A percentile compares a stretch with the other conserved stretches of the same genome.
Evolutionary conservation across 805 yeast species (phyloP).

Genomic region (Candida palmyrensis): DNA sequence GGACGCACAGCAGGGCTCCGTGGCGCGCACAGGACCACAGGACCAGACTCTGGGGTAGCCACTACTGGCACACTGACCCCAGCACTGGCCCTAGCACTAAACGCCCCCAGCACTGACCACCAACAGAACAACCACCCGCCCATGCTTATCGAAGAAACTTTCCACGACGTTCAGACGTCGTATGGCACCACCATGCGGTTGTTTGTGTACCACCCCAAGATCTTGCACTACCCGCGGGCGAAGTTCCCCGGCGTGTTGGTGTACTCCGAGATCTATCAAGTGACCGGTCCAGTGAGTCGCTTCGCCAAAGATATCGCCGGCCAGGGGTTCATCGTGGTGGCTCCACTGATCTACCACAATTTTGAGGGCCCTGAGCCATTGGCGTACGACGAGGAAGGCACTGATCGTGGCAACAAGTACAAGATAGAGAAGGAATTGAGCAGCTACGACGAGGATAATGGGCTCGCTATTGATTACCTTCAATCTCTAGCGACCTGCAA

Average conservation of each 20-base stretch:
- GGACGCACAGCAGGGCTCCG: no score
- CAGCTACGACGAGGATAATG: conserved; percentile 74
- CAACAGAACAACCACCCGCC: no score
- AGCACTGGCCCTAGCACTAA: no score
- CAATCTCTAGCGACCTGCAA: conserved; percentile 54
- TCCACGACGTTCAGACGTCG: conserved; percentile 60
- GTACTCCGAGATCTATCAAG: conserved; percentile 79
- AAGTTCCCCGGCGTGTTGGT: conserved; percentile 79
- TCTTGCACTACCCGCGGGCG: conserved; percentile 70
- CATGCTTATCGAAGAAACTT: conserved; percentile 70
- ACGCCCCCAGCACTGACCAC: no score
- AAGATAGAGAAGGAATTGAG: conserved; percentile 62
- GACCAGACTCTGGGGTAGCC: no score
- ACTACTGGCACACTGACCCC: no score
- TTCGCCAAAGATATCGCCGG: conserved; percentile 76
- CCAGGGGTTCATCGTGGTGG: conserved; percentile 74
- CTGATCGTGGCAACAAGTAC: conserved; percentile 66
- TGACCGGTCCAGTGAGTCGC: conserved; percentile 74
- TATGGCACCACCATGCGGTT: conserved; percentile 64
- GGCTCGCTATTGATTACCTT: conserved; percentile 59
- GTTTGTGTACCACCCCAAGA: conserved; percentile 60
- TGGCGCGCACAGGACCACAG: no score
- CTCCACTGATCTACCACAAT: conserved; percentile 77
- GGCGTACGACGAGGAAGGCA: conserved; percentile 66
- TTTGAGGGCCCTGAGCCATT: conserved; percentile 60